Percentiles rank a stretch among this genome's conserved stretches.
Evolutionary conservation across 2,329 filamentous ascomycete species (phyloP).

Genomic region (Hypoxylon sp.): DNA sequence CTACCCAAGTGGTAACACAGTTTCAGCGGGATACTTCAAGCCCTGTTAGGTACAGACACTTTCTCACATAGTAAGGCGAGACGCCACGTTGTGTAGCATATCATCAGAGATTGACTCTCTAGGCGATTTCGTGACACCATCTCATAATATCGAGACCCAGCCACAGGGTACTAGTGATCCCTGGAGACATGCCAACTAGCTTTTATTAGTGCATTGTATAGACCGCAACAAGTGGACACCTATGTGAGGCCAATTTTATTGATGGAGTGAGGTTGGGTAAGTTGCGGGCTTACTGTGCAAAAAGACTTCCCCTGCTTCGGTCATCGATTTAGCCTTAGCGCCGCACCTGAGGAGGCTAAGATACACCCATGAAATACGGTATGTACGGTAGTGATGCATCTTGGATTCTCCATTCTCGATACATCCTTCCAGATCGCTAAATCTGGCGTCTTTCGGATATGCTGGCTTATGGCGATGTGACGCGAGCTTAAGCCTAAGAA

Average conservation of each 20-base stretch:
- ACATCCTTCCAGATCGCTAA: conserved; percentile 10
- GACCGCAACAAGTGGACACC: conserved; percentile 21
- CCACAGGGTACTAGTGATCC: conserved; percentile 16
- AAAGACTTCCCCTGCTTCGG: not conserved
- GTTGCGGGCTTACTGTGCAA: conserved; percentile 2
- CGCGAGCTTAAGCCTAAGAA: conserved; percentile 7
- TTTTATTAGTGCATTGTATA: conserved; percentile 23
- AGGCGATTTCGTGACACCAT: conserved; percentile 39
- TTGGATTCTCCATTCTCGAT: conserved; percentile 10
- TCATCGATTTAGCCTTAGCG: not conserved
- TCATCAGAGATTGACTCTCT: conserved; percentile 33
- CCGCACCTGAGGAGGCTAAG: conserved; percentile 8
- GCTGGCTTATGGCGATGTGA: conserved; percentile 7
- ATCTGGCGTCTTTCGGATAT: conserved; percentile 17
- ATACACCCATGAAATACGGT: not conserved
- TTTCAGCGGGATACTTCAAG: conserved; percentile 34
- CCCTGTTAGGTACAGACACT: conserved; percentile 30
- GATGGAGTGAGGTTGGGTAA: not conserved
- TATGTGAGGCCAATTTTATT: conserved; percentile 13
- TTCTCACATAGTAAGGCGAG: conserved; percentile 34
- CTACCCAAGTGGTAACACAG: conserved; percentile 35
- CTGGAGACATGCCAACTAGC: conserved; percentile 7
- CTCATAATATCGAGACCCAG: conserved; percentile 32
- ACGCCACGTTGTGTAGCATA: conserved; percentile 33
- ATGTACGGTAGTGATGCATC: not conserved